phyloP scores from a whole-genome alignment of 2,329 filamentous ascomycete species.

The Ascochyta fabae region DNA sequence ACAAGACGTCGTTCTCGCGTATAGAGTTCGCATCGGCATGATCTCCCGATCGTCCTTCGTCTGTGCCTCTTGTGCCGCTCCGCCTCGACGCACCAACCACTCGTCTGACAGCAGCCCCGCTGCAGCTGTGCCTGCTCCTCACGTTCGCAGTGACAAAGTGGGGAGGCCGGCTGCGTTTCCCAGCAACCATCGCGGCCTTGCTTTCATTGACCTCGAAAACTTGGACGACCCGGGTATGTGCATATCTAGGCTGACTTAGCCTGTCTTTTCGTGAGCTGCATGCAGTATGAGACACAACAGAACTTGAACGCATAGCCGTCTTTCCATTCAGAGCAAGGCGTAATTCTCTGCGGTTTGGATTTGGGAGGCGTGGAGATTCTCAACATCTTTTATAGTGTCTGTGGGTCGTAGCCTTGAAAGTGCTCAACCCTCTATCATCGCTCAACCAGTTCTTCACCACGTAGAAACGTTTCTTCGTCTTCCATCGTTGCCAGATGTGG shows the following conservation, averaged over 20 bases:
- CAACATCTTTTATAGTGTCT: no score
- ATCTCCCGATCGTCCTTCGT: conserved; percentile 16
- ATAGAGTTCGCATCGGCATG: conserved; percentile 13
- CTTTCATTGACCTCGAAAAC: conserved; percentile 9
- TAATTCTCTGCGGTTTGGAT: no score
- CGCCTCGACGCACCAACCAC: conserved; percentile 15
- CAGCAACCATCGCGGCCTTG: conserved; percentile 17
- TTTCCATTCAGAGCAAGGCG: no score
- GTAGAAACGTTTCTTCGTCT: not conserved
- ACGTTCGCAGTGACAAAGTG: conserved; percentile 15
- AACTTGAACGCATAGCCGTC: no score
- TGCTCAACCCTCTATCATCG: no score
- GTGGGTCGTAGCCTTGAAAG: no score
- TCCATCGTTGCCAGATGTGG: not conserved
- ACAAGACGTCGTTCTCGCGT: conserved; percentile 6
- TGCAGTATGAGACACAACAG: no score
- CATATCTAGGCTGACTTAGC: conserved; percentile 1
- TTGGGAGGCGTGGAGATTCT: no score
- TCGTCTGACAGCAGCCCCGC: conserved; percentile 11
- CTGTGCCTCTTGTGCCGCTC: conserved; percentile 12
- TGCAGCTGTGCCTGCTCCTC: conserved; percentile 10
- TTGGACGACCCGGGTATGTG: conserved; percentile 4
- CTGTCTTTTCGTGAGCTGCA: not conserved
- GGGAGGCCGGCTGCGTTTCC: conserved; percentile 10
- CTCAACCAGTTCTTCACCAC: no score